Evolutionary conservation across 768 basidiomycete species (phyloP), one percentile per base, ranked within the genome.

Genomic region (Tulasnella calospora): DNA sequence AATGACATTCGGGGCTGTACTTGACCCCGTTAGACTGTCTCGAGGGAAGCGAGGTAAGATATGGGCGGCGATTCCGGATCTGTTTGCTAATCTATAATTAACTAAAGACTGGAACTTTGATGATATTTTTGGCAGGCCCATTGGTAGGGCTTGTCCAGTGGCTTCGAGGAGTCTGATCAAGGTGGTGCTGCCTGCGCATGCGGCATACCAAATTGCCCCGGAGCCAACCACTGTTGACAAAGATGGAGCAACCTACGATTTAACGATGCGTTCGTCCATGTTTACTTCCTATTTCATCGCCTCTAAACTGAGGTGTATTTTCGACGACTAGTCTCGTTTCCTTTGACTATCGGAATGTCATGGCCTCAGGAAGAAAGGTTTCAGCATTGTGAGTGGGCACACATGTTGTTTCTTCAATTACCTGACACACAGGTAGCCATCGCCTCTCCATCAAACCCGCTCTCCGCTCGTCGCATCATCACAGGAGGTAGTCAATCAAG

Each of bases 401-500:
- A 15, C 74, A 7, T 30, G 21, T 55, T 23, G 21, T 57, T 71
- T 78, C 44, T 38, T 36, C 69, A 27, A 33, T 33, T 47, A 41
- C 23, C 51, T 74, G 15, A 55, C 47, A 21, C 35, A 17, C 30
- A 17, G 27, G 51, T 44, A 51, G 35, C 15, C 69, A 74, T 73
- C 35, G 15, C 73, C 61, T 27, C 69, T 17, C 78, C 44, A 27
- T 76, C 61, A 33, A 46, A 80, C 2, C 87, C 90, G 0, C 84
- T 92, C 72, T 90, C 89, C 30, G 86, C 94, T 4, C 89, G 87
- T 44, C 91, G 97, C 17, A 90, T 89, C 0, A 87, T 97, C 30
- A 88, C 88, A 51, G 93, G 94, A 27, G 87, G 90, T 17, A 91
- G 89, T 75, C 95, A 96, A 83, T 91, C 91, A 13, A 88, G 87